These are phyloP conservation scores for Apostasia shenzhenica DNA, from an alignment of 106 monocot genomes.

Conservation along the genomic window DNA sequence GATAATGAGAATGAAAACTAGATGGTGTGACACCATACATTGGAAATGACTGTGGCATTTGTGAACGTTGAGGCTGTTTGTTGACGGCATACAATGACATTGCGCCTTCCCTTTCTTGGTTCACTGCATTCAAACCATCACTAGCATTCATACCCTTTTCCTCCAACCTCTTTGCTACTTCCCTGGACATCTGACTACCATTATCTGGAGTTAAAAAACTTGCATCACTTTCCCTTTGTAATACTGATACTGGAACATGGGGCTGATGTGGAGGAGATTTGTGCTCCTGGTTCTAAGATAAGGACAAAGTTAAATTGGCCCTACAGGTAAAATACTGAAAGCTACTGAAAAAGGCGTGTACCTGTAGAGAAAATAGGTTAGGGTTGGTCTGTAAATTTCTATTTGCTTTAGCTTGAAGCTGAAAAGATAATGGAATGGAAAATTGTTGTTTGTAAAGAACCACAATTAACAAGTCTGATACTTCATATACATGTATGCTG, in stretches of 20 bases:
- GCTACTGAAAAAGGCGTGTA: conserved; percentile 30
- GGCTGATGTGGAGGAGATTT: conserved; percentile 17
- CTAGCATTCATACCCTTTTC: conserved; percentile 18
- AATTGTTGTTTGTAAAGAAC: not conserved
- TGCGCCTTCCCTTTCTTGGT: conserved; percentile 33
- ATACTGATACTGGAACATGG: conserved; percentile 20
- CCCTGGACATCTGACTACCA: conserved; percentile 29
- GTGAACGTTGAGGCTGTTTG: conserved; percentile 40
- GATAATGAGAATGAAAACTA: conserved; percentile 39
- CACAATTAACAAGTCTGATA: too few species aligned
- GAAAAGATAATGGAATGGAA: conserved; percentile 7
- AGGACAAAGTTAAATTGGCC: conserved; percentile 13
- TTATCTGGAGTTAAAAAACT: conserved; percentile 17
- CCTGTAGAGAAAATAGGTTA: conserved; percentile 38
- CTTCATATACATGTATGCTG: too few species aligned
- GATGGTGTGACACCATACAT: conserved; percentile 31
- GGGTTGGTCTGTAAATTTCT: conserved; percentile 35
- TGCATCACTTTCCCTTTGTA: conserved; percentile 29
- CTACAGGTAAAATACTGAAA: conserved; percentile 9
- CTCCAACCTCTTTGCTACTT: conserved; percentile 25
- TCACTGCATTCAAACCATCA: conserved; percentile 18
- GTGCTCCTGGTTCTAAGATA: conserved; percentile 24
- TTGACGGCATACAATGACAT: conserved; percentile 28
- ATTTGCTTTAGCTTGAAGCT: conserved; percentile 53
- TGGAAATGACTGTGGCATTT: conserved; percentile 37